Base-by-base conservation (phyloP, 2,329 filamentous ascomycete species). In the Talaromyces amestolkiae region DNA sequence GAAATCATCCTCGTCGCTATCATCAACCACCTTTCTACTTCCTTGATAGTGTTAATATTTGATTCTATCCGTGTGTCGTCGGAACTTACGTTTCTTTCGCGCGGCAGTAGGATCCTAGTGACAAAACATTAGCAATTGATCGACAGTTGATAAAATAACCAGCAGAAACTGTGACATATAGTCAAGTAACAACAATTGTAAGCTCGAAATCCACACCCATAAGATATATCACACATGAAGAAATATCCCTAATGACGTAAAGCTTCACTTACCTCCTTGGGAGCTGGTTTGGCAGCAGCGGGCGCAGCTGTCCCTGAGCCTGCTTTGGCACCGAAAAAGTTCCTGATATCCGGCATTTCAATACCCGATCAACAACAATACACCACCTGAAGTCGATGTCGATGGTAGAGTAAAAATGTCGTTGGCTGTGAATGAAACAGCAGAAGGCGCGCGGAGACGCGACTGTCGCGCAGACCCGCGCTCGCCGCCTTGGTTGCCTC, bases 341-440 rank as follows among this genome's bases (percentile, higher is more conserved):
- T 92, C 74, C 93, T 86, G 73, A 97, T 98, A 79, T 98, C 94
- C 68, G 93, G 87, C 93, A 97, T 96, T 68, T 49, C 39, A 9
- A 10, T 15, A 19, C 15, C 33, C 11, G 3, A n/a, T 35, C 51
- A 24, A 7, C 31, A 22, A 58, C 17, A 17, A 17, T 27, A 27
- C 19, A 27, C 43, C 59, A 27, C 15, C 35, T 41, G 6, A 7
- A 53, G 4, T 37, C 3, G 24, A 45, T 47, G 37, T 11, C 11
- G 49, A 31, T 45, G 35, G 24, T 31, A 41, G 19, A 43, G 17
- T 27, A n/a, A 11, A 6, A 37, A 58, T 31, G 39, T 19, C n/a
- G 33, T 10, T 37, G 54, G 43, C 27, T 31, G 27, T 31, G 27
- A 31, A 31, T 39, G 35, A 43, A 43, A 63, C 64, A 19, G 56